A percentile compares a stretch with the other conserved stretches of the same genome.
Evolutionary conservation across 306 rosid species (phyloP).

Genomic region (Sechiopsis laciniata): DNA sequence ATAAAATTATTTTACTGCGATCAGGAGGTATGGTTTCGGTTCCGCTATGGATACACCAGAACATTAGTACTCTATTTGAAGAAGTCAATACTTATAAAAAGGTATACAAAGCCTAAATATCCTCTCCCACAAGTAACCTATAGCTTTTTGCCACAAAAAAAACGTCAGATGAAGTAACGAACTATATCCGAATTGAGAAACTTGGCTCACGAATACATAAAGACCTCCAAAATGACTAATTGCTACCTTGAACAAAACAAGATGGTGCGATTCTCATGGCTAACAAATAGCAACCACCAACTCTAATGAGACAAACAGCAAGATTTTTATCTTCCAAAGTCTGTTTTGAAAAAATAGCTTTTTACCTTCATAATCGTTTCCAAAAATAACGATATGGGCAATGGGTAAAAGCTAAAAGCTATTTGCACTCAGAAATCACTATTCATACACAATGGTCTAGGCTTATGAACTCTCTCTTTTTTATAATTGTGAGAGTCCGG

Average conservation of each 20-base stretch:
- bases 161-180: slow-evolving; percentile 6
- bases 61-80: background rate
- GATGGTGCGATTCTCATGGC: background rate
- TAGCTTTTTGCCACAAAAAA: background rate
- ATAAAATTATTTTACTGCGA: no score
- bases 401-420: background rate
- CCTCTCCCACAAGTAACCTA: background rate
- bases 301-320: background rate
- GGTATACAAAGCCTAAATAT: background rate
- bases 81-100: background rate
- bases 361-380: background rate
- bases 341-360: background rate
- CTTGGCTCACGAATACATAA: background rate
- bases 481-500: background rate
- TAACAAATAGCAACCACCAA: background rate
- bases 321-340: background rate
- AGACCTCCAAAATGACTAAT: background rate
- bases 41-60: background rate
- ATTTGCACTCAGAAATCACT: background rate
- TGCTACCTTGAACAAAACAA: background rate
- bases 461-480: background rate
- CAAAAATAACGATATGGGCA: background rate
- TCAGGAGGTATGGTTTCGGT: background rate
- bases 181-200: background rate
- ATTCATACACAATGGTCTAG: background rate